phyloP scores from a whole-genome alignment of 805 yeast species.

The Huiozyma naganishii region DNA sequence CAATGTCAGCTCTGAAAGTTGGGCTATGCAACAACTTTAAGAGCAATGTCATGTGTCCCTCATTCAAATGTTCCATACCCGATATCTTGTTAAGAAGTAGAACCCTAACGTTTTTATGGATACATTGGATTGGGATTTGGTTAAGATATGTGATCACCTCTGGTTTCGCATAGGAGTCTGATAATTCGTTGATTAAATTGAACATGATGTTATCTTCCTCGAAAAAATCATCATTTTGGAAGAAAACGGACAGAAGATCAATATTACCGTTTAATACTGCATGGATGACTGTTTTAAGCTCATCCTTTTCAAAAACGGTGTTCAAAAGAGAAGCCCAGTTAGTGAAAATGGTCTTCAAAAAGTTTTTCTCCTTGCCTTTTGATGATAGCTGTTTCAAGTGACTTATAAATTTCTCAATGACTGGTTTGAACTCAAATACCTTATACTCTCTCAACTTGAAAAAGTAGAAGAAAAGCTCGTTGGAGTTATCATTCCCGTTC shows the following conservation, averaged over 20 bases:
- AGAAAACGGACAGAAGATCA: conserved; percentile 14
- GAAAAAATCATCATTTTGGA: conserved; percentile 33
- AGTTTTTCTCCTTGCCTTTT: conserved; percentile 1
- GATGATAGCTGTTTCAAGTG: conserved; percentile 9
- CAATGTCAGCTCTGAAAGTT: conserved; percentile 43
- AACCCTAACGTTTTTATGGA: conserved; percentile 27
- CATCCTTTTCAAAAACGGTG: conserved; percentile 22
- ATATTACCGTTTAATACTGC: conserved; percentile 21
- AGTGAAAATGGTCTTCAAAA: conserved; percentile 25
- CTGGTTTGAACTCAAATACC: conserved; percentile 16
- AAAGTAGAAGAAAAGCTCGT: conserved; percentile 27
- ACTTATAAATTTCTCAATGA: conserved; percentile 18
- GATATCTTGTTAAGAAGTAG: conserved; percentile 19
- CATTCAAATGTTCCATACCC: conserved; percentile 2
- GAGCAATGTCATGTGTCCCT: conserved; percentile 19
- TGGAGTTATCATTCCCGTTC: not conserved
- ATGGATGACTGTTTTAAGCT: conserved; percentile 24
- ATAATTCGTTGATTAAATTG: conserved; percentile 19
- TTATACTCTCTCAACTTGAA: conserved; percentile 44
- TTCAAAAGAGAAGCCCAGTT: conserved; percentile 50
- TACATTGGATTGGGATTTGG: conserved; percentile 42
- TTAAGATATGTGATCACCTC: conserved; percentile 5
- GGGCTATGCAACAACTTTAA: conserved; percentile 38
- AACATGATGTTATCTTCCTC: conserved; percentile 37
- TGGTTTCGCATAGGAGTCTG: conserved; percentile 4